Evolutionary conservation across 2,329 filamentous ascomycete species (phyloP).

Genomic region (Cercospora nicotianae): DNA sequence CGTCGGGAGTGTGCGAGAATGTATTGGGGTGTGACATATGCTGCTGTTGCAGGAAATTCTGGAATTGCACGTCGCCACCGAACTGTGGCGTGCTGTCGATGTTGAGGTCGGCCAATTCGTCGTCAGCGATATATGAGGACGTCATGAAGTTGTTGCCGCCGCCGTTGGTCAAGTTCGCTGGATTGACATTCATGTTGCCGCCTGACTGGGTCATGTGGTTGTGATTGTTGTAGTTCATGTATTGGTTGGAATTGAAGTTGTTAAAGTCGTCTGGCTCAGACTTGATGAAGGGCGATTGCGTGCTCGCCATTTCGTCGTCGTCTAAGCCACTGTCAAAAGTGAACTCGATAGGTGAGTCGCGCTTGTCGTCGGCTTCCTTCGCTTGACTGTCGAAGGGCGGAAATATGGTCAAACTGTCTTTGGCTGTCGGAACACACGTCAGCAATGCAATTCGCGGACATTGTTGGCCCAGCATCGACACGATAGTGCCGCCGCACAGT

Average conservation of each 20-base stretch:
- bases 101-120: conserved; percentile 78
- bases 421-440: conserved; percentile 23
- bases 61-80: conserved; percentile 43
- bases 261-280: conserved; percentile 60
- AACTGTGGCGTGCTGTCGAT: conserved; percentile 39
- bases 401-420: conserved; percentile 36
- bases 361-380: conserved; percentile 32
- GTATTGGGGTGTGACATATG: conserved; percentile 66
- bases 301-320: conserved; percentile 52
- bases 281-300: conserved; percentile 65
- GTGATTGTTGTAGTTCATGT: conserved; percentile 35
- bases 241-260: conserved; percentile 51
- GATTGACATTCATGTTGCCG: conserved; percentile 67
- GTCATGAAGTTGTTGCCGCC: conserved; percentile 42
- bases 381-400: conserved; percentile 36
- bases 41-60: conserved; percentile 48
- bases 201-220: conserved; percentile 37
- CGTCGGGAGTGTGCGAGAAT: conserved; percentile 89
- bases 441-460: conserved; percentile 20
- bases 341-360: conserved; percentile 40
- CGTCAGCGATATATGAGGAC: conserved; percentile 81
- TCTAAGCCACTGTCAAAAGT: conserved; percentile 35
- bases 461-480: conserved; percentile 10
- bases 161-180: conserved; percentile 79
- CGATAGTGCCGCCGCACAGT: conserved; percentile 3